phyloP scores from a whole-genome alignment of 164 flowering plant species.

The Euptelea pleiosperma region DNA sequence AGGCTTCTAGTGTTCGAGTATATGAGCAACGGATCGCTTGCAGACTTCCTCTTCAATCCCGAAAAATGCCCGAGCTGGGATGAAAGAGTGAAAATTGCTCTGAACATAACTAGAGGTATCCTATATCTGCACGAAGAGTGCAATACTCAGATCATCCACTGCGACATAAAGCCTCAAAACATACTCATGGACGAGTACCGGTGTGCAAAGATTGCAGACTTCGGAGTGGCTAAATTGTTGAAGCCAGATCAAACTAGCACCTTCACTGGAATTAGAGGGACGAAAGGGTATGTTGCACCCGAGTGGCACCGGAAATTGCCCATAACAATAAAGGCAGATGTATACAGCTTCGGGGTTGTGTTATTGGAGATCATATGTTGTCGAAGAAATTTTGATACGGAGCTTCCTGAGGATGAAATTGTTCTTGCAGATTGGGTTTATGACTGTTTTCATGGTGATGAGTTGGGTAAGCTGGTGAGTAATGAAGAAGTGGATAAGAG shows the following conservation, averaged over 20 bases:
- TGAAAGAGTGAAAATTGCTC: slow-evolving; percentile 22
- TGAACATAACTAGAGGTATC: slow-evolving; percentile 21
- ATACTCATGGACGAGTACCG: slow-evolving; percentile 20
- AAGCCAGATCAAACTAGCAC: slow-evolving; percentile 21
- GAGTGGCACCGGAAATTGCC: slow-evolving; percentile 33
- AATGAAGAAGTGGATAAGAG: slow-evolving; percentile 18
- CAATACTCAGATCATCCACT: slow-evolving; percentile 26
- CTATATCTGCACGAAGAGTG: slow-evolving; percentile 30
- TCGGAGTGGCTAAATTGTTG: slow-evolving; percentile 26
- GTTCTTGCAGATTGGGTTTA: slow-evolving; percentile 31
- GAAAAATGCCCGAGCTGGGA: slow-evolving; percentile 15
- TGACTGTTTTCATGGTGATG: slow-evolving; percentile 20
- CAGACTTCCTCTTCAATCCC: slow-evolving; percentile 14
- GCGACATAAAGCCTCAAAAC: slow-evolving; percentile 31
- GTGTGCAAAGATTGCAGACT: slow-evolving; percentile 20
- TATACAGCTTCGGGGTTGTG: slow-evolving; percentile 37
- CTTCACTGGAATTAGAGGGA: slow-evolving; percentile 29
- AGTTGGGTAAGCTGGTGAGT: slow-evolving; percentile 13
- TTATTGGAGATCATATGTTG: slow-evolving; percentile 27
- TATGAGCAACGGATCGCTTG: slow-evolving; percentile 29
- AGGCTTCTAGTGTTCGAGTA: slow-evolving; percentile 27
- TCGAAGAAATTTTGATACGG: slow-evolving; percentile 8
- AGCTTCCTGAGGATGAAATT: slow-evolving; percentile 17
- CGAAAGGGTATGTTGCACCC: slow-evolving; percentile 42
- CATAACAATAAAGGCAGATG: slow-evolving; percentile 31